These are phyloP conservation scores for Lepiota subincarnata DNA, from an alignment of 768 basidiomycete genomes.

Conservation along the genomic window DNA sequence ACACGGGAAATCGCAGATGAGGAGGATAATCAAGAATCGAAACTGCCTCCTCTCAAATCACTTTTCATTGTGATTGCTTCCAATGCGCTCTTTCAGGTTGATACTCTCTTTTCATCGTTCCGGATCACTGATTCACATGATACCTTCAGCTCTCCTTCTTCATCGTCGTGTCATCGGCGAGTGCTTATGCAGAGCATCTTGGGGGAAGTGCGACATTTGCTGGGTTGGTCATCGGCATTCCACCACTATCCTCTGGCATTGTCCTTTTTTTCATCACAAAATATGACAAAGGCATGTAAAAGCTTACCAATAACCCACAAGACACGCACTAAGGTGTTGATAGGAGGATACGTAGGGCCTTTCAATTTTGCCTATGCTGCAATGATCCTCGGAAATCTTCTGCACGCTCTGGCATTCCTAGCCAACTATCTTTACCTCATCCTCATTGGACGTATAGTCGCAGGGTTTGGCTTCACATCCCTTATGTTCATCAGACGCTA, in stretches of 20 bases:
- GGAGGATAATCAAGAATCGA: constrained; percentile 20
- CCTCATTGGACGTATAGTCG: constrained; percentile 64
- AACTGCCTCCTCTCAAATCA: constrained; percentile 21
- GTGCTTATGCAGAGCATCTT: constrained; percentile 55
- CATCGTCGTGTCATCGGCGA: constrained; percentile 64
- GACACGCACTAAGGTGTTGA: background rate
- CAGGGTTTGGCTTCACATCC: constrained; percentile 54
- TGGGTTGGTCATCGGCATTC: constrained; percentile 65
- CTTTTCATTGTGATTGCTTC: constrained; percentile 27
- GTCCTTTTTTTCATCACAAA: constrained; percentile 51
- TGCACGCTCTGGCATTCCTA: constrained; percentile 59
- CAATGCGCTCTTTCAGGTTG: constrained; percentile 26
- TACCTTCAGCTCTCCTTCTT: constrained; percentile 58
- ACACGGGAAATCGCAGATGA: background rate
- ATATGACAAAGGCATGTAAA: constrained; percentile 47
- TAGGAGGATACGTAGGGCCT: constrained; percentile 53
- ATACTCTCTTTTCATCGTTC: background rate
- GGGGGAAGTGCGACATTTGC: constrained; percentile 71
- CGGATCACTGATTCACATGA: background rate
- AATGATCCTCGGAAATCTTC: constrained; percentile 51
- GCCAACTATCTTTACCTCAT: constrained; percentile 63
- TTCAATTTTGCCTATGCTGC: constrained; percentile 51
- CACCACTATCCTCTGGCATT: constrained; percentile 57
- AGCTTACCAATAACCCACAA: background rate
- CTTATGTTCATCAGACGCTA: constrained; percentile 71